Evolutionary conservation across 2,329 filamentous ascomycete species (phyloP), one percentile per base, ranked within the genome.

Genomic region (Calonectria ilicicola): DNA sequence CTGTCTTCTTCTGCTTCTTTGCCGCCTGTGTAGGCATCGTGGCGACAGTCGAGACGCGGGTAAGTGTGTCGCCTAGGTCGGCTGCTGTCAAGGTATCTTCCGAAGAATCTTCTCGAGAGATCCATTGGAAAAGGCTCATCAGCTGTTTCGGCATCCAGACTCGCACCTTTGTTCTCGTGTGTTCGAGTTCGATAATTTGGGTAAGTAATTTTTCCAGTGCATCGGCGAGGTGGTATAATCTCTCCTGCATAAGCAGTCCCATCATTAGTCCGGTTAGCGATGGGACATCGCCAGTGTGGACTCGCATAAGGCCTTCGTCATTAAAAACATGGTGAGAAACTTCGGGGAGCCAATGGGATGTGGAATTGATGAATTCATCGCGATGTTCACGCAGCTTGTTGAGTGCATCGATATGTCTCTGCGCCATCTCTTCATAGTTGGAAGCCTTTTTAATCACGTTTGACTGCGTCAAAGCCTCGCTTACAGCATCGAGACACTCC

Each of bases 161-260:
- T 6, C 70, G 62, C 21, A 66, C 29, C 17, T 14, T 66, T 2
- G 44, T 38, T 7, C 70, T 47, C 1, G 44, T 47, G 10, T 56
- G 49, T 14, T 72, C 70, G 0, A 72, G 46, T 17, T 69, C 66
- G 15, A 72, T 38, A 8, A 72, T 38, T 21, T 46, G 29, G 2
- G 67, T 27, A 8, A 72, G 63, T 1, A 72, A 23, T 19, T 44
- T 27, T 14, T 72, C 70, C 14, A 72, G 38, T 1, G 67, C 44
- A 17, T 62, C 35, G 0, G 70, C 70, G 7, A 72, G 51, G 14
- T 70, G 67, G 17, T 38, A 62, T 6, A 72, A 15, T 17, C 67
- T 60, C 53, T 72, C 70, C 19, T 72, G 56, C 26, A 72, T 19
- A 19, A 72, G 67, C 3, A 72, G 46, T 8, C 66, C 67, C 42